Evolutionary conservation across 2,329 filamentous ascomycete genomes (phyloP).

Genomic region (Fusarium coffeatum): DNA sequence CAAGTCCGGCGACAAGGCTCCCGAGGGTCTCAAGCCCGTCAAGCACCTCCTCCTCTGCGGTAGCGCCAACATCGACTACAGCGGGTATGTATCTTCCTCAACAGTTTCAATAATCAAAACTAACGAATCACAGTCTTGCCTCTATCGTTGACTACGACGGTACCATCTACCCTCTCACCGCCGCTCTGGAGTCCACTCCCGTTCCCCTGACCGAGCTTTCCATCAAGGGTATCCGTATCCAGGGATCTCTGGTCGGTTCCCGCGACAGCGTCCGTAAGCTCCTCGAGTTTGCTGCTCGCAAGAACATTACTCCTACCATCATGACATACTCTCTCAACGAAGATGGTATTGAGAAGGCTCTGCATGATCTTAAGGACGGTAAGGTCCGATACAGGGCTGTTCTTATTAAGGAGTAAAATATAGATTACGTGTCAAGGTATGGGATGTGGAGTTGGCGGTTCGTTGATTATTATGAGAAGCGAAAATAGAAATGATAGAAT

Average conservation of each 20-base stretch:
- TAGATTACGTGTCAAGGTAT: neutral
- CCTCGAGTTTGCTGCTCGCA: constrained; percentile 45
- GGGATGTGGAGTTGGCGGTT: neutral
- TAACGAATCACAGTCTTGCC: constrained; percentile 9
- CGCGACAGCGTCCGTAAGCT: constrained; percentile 38
- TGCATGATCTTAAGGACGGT: constrained; percentile 51
- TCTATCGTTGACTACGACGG: constrained; percentile 31
- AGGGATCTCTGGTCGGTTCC: constrained; percentile 22
- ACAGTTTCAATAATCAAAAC: accelerated
- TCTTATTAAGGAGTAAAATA: constrained; percentile 41
- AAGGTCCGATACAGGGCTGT: constrained; percentile 48
- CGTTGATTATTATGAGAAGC: constrained; percentile 1
- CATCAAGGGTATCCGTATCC: constrained; percentile 31
- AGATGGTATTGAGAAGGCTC: constrained; percentile 50
- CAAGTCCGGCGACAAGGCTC: constrained; percentile 30
- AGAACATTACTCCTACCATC: constrained; percentile 45
- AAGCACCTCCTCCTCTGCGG: constrained; percentile 37
- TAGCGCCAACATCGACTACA: constrained; percentile 30
- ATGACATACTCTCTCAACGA: constrained; percentile 48
- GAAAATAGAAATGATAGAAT: constrained; percentile 2
- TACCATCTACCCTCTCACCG: constrained; percentile 33
- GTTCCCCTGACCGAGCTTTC: constrained; percentile 27
- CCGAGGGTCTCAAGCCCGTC: constrained; percentile 33
- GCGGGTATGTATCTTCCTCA: constrained; percentile 6
- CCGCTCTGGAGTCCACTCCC: constrained; percentile 17